phyloP scores from a whole-genome alignment of 179 eudicot species.

The Monotropa hypopitys region DNA sequence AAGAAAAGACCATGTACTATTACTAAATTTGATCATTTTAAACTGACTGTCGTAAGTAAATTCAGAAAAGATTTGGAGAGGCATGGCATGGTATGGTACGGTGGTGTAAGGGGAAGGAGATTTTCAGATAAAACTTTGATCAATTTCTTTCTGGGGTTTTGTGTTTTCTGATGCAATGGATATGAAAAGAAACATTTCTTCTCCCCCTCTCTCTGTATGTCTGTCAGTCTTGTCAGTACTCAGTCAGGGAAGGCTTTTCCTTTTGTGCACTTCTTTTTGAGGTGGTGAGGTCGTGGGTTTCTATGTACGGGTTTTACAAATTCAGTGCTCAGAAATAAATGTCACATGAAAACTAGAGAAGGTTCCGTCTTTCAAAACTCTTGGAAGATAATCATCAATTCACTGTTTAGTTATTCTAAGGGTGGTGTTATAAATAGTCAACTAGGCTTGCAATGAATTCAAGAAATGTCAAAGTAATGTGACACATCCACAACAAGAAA shows the following conservation, averaged over 20 bases:
- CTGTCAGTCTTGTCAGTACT: slow-evolving; percentile 1
- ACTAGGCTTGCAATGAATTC: not conserved
- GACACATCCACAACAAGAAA: no score
- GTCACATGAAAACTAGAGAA: not conserved
- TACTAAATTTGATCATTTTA: slow-evolving; percentile 7
- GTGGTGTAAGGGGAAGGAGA: not conserved
- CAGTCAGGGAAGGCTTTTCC: not conserved
- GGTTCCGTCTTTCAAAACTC: not conserved
- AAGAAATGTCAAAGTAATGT: no score
- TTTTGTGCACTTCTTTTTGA: slow-evolving; percentile 20
- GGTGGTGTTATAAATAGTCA: not conserved
- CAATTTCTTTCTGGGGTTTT: slow-evolving; percentile 14
- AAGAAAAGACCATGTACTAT: slow-evolving; percentile 14
- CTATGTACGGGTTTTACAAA: not conserved
- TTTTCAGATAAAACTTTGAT: slow-evolving; percentile 1
- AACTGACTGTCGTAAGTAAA: slow-evolving; percentile 6
- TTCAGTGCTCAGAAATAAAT: not conserved
- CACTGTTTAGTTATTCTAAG: not conserved
- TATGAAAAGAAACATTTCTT: not conserved
- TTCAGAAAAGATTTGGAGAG: slow-evolving; percentile 6
- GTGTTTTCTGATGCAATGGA: slow-evolving; percentile 16
- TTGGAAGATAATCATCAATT: not conserved
- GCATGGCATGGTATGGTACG: slow-evolving; percentile 1
- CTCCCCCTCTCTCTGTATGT: not conserved
- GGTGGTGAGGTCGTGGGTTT: not conserved